These are phyloP conservation scores for Salix exigua DNA, from an alignment of 345 rosid genomes.

Conservation along the genomic window DNA sequence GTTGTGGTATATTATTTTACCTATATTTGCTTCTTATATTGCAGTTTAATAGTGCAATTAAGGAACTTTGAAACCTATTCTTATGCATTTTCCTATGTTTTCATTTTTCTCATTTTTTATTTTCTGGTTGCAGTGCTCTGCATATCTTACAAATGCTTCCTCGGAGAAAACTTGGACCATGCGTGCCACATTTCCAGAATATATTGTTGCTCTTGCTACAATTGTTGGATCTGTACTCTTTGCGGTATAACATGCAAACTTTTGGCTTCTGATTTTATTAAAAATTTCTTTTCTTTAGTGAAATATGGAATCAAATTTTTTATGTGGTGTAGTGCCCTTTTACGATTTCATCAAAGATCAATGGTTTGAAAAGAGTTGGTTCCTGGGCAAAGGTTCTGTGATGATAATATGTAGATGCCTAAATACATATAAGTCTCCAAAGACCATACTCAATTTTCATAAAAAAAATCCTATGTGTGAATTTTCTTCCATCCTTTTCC, in stretches of 20 bases:
- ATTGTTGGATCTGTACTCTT: slow-evolving; percentile 96
- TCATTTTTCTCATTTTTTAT: slow-evolving; percentile 1
- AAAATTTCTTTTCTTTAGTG: not conserved
- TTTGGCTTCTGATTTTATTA: not conserved
- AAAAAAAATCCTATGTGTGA: not conserved
- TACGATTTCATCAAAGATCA: not conserved
- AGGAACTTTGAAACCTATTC: slow-evolving; percentile 12
- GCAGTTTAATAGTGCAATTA: not conserved
- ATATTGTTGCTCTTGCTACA: slow-evolving; percentile 96
- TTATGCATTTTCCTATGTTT: not conserved
- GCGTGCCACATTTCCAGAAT: slow-evolving; percentile 93
- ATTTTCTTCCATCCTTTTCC: not conserved
- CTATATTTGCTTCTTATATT: not conserved
- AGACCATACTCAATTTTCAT: not conserved
- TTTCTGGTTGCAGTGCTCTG: slow-evolving; percentile 61
- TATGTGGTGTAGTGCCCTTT: not conserved
- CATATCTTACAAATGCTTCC: slow-evolving; percentile 57
- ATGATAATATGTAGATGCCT: not conserved
- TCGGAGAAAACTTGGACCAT: slow-evolving; percentile 96
- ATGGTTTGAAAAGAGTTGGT: not conserved
- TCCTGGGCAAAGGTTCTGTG: not conserved
- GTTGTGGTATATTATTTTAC: not conserved
- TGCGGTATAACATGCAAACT: slow-evolving; percentile 46
- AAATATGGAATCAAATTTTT: not conserved
- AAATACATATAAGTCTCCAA: not conserved